Evolutionary conservation across 805 yeast genomes (phyloP), one percentile per base, ranked within the genome.

Genomic region (Saturnispora serradocipensis): DNA sequence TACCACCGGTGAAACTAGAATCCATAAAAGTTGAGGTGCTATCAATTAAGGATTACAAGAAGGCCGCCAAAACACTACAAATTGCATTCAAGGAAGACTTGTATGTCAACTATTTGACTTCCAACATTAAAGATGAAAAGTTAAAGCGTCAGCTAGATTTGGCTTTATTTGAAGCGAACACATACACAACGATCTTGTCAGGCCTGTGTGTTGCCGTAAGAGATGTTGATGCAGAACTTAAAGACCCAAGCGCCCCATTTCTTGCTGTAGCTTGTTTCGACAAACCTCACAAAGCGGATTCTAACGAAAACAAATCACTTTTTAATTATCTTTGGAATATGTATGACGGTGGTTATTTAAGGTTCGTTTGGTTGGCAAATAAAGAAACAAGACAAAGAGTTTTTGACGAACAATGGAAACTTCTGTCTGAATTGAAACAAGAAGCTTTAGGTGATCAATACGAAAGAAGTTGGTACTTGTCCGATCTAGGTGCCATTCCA

Each of bases 401-500:
- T 39, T 71, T 74, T 57, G 72, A 74, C 50, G 82, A 76, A 56
- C 80, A 75, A 54, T 68, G 72, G 56, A 73, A 75, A 35, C 67
- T 72, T 48, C 70, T 80, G 56, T 71, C 67, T 34, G 64, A 72
- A 34, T 73, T 72, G 49, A 71, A 78, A 54, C 62, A 67, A 45
- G 69, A 70, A 18, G 75, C 75, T 15, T 63, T 80, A 48, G 71
- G 72, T 24, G 70, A 70, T 4, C 67, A 68, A 16, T 65, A 62
- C 46, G 65, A 64, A 44, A 61, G 68, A 43, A 64, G 78, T 49
- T 80, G 84, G 84, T 80, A 80, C 61, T 68, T 80, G 55, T 71
- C 76, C 45, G 84, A 80, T 61, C 69, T 80, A 49, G 84, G 84
- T 42, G 78, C 81, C 24, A 67, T 76, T 43, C 81, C 82, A 7